Base-by-base conservation (phyloP, 2,329 filamentous ascomycete species). In the Paracamarosporium sp. region DNA sequence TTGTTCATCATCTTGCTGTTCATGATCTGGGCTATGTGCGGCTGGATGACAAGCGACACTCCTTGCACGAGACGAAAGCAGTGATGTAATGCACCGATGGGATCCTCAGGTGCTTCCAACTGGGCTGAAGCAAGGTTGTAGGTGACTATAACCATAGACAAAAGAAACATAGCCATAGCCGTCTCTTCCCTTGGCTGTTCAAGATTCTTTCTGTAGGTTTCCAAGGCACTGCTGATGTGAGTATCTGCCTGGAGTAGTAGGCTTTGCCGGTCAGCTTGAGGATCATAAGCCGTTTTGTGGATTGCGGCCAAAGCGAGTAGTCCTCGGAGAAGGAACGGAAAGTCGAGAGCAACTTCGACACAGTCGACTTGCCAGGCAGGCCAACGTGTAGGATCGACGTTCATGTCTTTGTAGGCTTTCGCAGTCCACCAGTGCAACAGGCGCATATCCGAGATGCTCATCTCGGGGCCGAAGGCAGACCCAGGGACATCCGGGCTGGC, bases 51-150 rank as follows among this genome's bases (percentile, higher is more conserved):
- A 17, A 71, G 52, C 35, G 60, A 63, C 36, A 73, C 67, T 12
- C 70, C 70, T 28, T 67, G 65, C 1, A 71, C 53, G 0, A 73
- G 52, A 50, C 69, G 65, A 53, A 73, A 70, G 53, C 69, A 70
- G 38, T 73, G 70, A 24, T 68, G 68, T 15, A 73, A 57, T 13
- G 64, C 64, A 13, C 57, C 55, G 8, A 73, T 69, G 15, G 70
- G 64, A 50, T 73, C 66, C 28, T 72, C 68, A 25, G 69, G 67
- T 28, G 56, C 61, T 45, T 69, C 64, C 17, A 71, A 44, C 20
- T 67, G 67, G n/a, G 65, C 69, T 4, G 66, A 67, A 9, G 61
- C 68, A 35, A 73, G 67, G 50, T 72, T 68, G 59, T 73, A 73
- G 5, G 62, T 68, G 8, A 71, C 55, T n/a, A 73, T 48, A 1